A percentile compares a stretch with the other conserved stretches of the same genome.
Conservation (phyloP, 257 asterid genomes). For the Solanum gracilifrons region DNA sequence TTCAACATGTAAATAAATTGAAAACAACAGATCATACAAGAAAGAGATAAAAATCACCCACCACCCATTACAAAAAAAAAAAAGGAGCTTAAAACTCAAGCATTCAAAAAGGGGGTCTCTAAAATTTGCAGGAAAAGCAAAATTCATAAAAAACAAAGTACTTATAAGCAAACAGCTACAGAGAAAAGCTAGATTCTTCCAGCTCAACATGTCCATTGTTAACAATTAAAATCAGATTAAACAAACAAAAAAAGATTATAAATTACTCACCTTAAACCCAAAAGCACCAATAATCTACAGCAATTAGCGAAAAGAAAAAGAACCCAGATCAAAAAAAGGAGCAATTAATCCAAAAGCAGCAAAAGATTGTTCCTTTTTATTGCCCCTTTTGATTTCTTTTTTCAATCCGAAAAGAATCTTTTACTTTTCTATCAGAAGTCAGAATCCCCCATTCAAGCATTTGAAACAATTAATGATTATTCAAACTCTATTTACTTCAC, state of each 20-base stretch:
- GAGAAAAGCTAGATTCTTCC: slow-evolving; percentile 1
- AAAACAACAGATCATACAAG: not conserved
- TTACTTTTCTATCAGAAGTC: not conserved
- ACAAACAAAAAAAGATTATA: not conserved
- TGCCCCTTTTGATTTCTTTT: not conserved
- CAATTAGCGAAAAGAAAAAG: slow-evolving; percentile 10
- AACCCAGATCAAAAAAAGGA: slow-evolving; percentile 27
- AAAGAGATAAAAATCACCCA: not conserved
- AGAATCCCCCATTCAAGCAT: slow-evolving; percentile 1
- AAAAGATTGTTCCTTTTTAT: slow-evolving; percentile 1
- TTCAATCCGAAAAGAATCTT: slow-evolving; percentile 16
- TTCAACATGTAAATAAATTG: not conserved
- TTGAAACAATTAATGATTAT: not conserved
- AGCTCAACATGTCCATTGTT: slow-evolving; percentile 3
- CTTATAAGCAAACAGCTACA: not conserved
- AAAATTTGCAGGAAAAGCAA: not conserved
- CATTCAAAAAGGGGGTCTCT: not conserved
- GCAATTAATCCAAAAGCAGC: slow-evolving; percentile 9
- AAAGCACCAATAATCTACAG: slow-evolving; percentile 25
- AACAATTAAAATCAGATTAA: not conserved
- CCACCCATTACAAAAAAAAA: not conserved
- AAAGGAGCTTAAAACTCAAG: not conserved
- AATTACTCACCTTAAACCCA: slow-evolving; percentile 30
- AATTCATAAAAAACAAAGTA: not conserved
- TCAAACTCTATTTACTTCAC: not conserved